Conservation (phyloP, 106 monocot genomes). For the Ottelia alismoides region DNA sequence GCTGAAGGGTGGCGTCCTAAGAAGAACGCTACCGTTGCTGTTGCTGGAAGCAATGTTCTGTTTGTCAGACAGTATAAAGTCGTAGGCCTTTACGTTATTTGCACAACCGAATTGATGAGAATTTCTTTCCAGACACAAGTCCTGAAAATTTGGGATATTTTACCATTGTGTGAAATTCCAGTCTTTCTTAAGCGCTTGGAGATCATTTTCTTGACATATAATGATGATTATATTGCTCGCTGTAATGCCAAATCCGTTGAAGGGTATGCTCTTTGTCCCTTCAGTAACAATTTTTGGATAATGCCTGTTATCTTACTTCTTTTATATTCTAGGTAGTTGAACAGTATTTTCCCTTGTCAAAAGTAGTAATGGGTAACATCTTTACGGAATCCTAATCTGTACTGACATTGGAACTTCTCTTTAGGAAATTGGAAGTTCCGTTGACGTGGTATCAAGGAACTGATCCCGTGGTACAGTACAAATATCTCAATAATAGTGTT, state of each 20-base stretch:
- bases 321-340: too few relatives aligned
- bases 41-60: slow-evolving; percentile 5
- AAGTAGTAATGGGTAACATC: too few relatives aligned
- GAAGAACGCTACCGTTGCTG: background rate
- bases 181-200: slow-evolving; percentile 22
- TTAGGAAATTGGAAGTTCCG: slow-evolving; percentile 15
- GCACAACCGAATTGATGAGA: slow-evolving; percentile 37
- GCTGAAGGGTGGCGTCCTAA: slow-evolving; percentile 38
- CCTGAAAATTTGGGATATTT: slow-evolving; percentile 40
- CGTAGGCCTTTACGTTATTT: slow-evolving; percentile 22
- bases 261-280: slow-evolving; percentile 17
- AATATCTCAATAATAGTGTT: background rate
- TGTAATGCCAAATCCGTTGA: slow-evolving; percentile 26
- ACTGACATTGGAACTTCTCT: too few relatives aligned
- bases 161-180: slow-evolving; percentile 11
- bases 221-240: slow-evolving; percentile 23
- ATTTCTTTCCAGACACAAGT: slow-evolving; percentile 22
- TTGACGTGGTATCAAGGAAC: background rate
- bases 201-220: slow-evolving; percentile 28
- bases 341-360: too few relatives aligned
- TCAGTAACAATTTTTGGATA: too few relatives aligned
- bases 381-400: too few relatives aligned
- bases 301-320: too few relatives aligned
- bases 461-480: slow-evolving; percentile 5
- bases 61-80: slow-evolving; percentile 29